These are phyloP conservation scores for Cynara cardunculus DNA, from an alignment of 129 eudicot species.

Conservation along the genomic window DNA sequence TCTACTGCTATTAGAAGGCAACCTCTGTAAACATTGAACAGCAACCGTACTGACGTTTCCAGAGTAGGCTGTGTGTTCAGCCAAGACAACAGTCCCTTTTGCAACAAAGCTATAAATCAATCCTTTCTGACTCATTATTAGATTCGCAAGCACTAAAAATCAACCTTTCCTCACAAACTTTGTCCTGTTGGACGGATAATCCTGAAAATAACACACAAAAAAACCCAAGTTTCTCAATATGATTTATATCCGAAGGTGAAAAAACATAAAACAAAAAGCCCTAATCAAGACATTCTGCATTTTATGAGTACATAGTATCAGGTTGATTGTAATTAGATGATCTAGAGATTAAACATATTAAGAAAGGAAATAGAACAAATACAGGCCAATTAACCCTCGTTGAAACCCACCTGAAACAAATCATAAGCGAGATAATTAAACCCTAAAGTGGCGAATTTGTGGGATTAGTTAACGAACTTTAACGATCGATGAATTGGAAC, in stretches of 20 bases:
- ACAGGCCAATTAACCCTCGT: conserved; percentile 9
- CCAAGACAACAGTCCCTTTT: conserved; percentile 85
- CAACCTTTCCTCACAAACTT: conserved; percentile 11
- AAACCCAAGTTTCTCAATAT: neutral
- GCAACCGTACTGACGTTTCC: conserved; percentile 99
- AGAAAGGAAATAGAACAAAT: neutral
- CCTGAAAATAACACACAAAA: conserved; percentile 14
- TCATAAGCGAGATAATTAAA: neutral
- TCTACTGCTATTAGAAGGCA: conserved; percentile 85
- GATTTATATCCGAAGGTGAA: neutral
- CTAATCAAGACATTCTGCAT: neutral
- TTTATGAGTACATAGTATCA: neutral
- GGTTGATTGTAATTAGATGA: conserved; percentile 4
- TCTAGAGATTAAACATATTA: neutral
- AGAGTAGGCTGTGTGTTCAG: conserved; percentile 94
- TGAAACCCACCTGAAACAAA: neutral
- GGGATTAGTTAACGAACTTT: conserved; percentile 1
- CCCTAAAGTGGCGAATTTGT: conserved; percentile 9
- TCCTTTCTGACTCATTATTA: conserved; percentile 77
- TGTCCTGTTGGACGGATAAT: neutral
- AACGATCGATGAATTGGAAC: conserved; percentile 7
- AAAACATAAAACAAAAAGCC: neutral
- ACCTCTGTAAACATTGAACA: conserved; percentile 93
- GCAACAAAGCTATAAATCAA: conserved; percentile 97
- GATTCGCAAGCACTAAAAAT: neutral